A percentile compares a stretch with the other conserved stretches of the same genome.
phyloP scores from a whole-genome alignment of 2,329 filamentous ascomycete species.

The Fonsecaea multimorphosa region DNA sequence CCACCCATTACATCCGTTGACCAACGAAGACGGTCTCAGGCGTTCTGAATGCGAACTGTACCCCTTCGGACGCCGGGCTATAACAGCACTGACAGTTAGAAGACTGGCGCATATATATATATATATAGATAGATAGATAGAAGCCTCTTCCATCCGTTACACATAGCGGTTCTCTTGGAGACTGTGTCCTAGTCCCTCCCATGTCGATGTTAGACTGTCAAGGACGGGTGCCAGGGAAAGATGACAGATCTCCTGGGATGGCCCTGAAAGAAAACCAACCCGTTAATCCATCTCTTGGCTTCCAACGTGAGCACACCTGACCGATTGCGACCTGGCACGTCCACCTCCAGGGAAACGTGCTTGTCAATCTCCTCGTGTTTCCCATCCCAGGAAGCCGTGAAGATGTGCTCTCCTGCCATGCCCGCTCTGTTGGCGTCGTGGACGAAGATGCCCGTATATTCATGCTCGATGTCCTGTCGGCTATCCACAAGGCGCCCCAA shows the following conservation, averaged over 20 bases:
- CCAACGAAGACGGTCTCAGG: too few species aligned
- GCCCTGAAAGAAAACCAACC: not conserved
- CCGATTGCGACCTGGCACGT: not conserved
- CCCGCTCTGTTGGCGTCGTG: not conserved
- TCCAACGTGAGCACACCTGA: not conserved
- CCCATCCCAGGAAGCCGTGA: not conserved
- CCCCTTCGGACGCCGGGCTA: too few species aligned
- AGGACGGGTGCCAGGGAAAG: not conserved
- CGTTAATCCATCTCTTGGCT: not conserved
- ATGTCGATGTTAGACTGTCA: not conserved
- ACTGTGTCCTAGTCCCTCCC: too few species aligned
- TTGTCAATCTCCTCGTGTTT: not conserved
- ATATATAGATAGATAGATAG: too few species aligned
- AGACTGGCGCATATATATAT: too few species aligned
- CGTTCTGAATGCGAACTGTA: too few species aligned
- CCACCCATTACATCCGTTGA: too few species aligned
- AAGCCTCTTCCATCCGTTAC: too few species aligned
- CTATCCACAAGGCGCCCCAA: not conserved
- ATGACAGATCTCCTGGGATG: not conserved
- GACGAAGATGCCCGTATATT: not conserved
- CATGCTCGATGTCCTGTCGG: not conserved
- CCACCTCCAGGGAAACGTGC: not conserved
- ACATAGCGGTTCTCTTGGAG: too few species aligned
- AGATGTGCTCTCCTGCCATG: not conserved
- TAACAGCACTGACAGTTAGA: too few species aligned